Base-by-base conservation (phyloP, 495 filamentous ascomycete species). In the Aspergillus conjunctus region DNA sequence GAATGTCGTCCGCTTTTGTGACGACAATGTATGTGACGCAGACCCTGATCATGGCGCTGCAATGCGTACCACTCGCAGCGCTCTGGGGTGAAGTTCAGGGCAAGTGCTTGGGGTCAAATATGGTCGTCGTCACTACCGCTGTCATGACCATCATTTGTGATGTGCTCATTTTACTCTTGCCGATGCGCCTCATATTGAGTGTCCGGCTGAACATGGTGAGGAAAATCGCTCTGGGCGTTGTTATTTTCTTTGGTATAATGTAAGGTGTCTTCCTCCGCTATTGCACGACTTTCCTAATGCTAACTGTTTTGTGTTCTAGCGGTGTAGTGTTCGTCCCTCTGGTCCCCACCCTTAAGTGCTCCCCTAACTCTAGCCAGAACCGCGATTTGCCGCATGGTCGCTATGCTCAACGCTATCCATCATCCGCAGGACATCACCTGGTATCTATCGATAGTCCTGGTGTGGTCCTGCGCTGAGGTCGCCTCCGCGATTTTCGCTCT, bases 361-460 rank as follows among this genome's bases (percentile, higher is more conserved):
- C 11, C 55, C 11, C n/a, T 44, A 44, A 26, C 41, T 48, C 17
- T 2, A 41, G 33, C 41, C 33, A 62, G 66, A 48, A 66, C 66
- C 1, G 63, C 66, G 7, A 22, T 66, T 34, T 46, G 59, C 41
- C 66, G 66, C 33, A 66, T 68, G 54, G 34, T 67, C 8, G 54
- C 60, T 11, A 64, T 70, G 60, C 57, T 66, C 26, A 43, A 50
- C 18, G 45, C 60, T 4, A 17, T 68, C n/a, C 15, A 60, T 14
- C 37, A 64, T 18, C 45, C 60, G 15, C 17, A 41, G 7, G 65
- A 70, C 14, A 32, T 51, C n/a, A 70, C 60, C 6, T 66, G 65
- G 65, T 68, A 66, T 30, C 64, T 70, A 52, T 67, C 65, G 10
- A 53, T 56, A 4, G 65, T 70, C 10, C 56, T 70, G 46, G 58